Conservation (phyloP, 1,139 yeast genomes). For the Yamadazyma epiphylla region DNA sequence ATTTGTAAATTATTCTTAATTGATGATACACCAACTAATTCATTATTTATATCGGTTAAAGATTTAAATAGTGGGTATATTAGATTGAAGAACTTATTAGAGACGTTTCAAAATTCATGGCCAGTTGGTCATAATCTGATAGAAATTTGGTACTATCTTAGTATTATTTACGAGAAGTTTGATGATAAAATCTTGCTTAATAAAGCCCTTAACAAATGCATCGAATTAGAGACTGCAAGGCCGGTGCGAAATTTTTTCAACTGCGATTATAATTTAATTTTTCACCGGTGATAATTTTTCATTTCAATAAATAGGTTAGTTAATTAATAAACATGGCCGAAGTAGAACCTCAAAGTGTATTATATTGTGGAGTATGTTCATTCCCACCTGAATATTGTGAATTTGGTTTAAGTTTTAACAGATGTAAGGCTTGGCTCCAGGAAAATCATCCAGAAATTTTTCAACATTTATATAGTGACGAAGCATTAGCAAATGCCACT, state of each 20-base stretch:
- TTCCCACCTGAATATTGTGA: constrained; percentile 95
- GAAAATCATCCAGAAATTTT: constrained; percentile 55
- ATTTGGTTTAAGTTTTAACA: constrained; percentile 75
- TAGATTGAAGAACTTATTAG: constrained; percentile 60
- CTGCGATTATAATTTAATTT: constrained; percentile 12
- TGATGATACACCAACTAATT: constrained; percentile 31
- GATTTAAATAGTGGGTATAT: constrained; percentile 66
- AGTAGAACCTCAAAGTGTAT: constrained; percentile 40
- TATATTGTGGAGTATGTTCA: constrained; percentile 82
- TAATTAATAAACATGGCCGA: constrained; percentile 25
- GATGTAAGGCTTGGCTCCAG: constrained; percentile 82
- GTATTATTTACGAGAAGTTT: constrained; percentile 59
- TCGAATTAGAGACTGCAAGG: constrained; percentile 62
- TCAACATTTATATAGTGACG: constrained; percentile 57
- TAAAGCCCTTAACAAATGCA: constrained; percentile 59
- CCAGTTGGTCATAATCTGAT: constrained; percentile 54
- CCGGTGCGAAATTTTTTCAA: constrained; percentile 49
- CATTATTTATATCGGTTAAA: constrained; percentile 38
- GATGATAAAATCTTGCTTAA: constrained; percentile 54
- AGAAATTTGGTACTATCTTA: constrained; percentile 73
- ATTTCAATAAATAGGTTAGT: background rate
- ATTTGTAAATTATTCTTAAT: constrained; percentile 53
- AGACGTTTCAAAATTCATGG: constrained; percentile 43
- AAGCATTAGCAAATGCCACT: constrained; percentile 48
- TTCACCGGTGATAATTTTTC: background rate